These are phyloP conservation scores for Boehmeria nivea DNA, from an alignment of 306 rosid species.

Conservation along the genomic window DNA sequence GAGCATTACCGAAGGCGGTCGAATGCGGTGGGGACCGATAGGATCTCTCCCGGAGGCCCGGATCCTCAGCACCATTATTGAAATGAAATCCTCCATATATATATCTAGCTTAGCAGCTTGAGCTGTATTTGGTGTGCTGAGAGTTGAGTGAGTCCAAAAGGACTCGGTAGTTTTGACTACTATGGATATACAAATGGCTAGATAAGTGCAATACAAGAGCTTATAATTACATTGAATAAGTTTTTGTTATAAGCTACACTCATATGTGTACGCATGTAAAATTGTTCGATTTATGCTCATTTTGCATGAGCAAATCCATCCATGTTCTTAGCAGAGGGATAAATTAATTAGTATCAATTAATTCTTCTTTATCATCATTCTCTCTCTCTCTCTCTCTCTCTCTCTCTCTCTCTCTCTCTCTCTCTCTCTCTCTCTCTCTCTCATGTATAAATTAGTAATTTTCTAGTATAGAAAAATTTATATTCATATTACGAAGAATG, in stretches of 20 bases:
- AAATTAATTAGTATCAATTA: neutral
- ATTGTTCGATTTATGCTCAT: neutral
- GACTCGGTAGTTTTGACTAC: neutral
- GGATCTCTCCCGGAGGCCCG: slow-evolving; percentile 23
- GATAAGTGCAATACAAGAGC: no score
- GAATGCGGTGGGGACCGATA: neutral
- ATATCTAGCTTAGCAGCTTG: no score
- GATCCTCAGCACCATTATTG: slow-evolving; percentile 25
- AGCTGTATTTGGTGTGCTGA: no score
- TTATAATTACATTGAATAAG: neutral
- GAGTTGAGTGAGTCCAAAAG: no score
- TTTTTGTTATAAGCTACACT: neutral
- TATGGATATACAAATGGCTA: neutral
- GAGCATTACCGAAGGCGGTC: slow-evolving; percentile 2
- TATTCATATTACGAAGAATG: no score
- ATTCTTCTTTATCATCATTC: no score
- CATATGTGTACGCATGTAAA: neutral
- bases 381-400: neutral
- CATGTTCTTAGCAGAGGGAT: neutral
- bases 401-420: no score
- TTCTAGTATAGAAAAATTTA: no score
- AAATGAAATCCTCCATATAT: no score
- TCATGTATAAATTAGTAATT: no score
- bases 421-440: no score
- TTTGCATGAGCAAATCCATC: neutral